Conservation (phyloP, 2,329 filamentous ascomycete genomes). For the Chaetomium globosum region DNA sequence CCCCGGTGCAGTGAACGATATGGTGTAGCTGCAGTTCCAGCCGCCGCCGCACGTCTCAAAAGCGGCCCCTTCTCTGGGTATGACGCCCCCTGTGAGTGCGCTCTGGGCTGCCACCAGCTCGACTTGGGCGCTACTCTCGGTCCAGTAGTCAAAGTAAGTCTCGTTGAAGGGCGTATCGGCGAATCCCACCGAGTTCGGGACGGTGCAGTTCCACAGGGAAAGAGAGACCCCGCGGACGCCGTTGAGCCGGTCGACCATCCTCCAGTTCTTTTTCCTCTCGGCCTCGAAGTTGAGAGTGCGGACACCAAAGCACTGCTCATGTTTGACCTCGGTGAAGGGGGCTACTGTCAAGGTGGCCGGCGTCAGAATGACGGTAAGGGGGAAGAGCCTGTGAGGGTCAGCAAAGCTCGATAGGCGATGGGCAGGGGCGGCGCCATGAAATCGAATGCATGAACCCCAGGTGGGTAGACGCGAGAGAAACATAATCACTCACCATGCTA, state of each 20-base stretch:
- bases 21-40: conserved; percentile 47
- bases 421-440: neutral
- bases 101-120: conserved; percentile 30
- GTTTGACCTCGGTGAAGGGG: conserved; percentile 27
- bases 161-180: conserved; percentile 25
- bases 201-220: conserved; percentile 38
- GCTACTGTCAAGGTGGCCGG: conserved; percentile 39
- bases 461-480: neutral
- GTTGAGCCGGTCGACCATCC: conserved; percentile 32
- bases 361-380: conserved; percentile 39
- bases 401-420: neutral
- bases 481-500: conserved; percentile 28
- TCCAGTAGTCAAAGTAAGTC: conserved; percentile 41
- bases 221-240: conserved; percentile 34
- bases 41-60: conserved; percentile 43
- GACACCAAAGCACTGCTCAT: conserved; percentile 32
- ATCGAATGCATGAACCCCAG: neutral
- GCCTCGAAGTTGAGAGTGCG: conserved; percentile 40
- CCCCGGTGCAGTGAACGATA: conserved; percentile 45
- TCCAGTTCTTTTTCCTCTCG: conserved; percentile 39
- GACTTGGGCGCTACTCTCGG: conserved; percentile 32
- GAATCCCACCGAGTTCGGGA: conserved; percentile 15
- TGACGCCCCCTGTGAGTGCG: conserved; percentile 34
- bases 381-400: conserved; percentile 33
- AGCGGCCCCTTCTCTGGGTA: conserved; percentile 40